A percentile compares a stretch with the other conserved stretches of the same genome.
Conservation (phyloP, 2,329 filamentous ascomycete species). For the Trichoderma sp. region DNA sequence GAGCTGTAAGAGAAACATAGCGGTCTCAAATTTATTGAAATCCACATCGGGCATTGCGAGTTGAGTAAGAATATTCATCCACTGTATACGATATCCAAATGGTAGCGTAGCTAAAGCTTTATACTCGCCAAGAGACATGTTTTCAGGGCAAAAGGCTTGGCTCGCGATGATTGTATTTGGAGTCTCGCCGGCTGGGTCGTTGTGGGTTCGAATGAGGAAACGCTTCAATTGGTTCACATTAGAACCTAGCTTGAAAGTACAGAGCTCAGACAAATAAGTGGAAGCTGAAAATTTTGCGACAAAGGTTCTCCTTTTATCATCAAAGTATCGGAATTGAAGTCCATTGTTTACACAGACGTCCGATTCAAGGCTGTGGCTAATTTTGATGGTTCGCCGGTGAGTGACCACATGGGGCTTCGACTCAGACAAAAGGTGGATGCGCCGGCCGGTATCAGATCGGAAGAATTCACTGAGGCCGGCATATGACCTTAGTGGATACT, state of each 20-base stretch:
- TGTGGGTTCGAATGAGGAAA: background rate
- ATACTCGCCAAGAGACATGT: conserved; percentile 8
- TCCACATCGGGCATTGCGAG: conserved; percentile 34
- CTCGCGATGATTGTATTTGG: conserved; percentile 7
- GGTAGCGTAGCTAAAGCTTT: conserved; percentile 28
- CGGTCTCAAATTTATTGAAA: conserved; percentile 34
- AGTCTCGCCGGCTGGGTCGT: background rate
- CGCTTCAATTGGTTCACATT: background rate
- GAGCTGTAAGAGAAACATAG: conserved; percentile 8
- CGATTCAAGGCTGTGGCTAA: background rate
- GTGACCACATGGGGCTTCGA: background rate
- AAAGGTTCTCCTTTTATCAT: background rate
- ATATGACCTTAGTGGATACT: background rate
- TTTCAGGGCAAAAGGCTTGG: background rate
- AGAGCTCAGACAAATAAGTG: background rate
- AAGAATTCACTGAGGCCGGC: background rate
- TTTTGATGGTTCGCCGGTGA: background rate
- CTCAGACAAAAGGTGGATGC: background rate
- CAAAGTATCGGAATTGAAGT: background rate
- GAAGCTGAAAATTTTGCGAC: background rate
- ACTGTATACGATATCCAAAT: conserved; percentile 31
- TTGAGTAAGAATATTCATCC: conserved; percentile 32
- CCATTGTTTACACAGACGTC: background rate
- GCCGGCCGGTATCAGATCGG: background rate
- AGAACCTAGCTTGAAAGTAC: background rate